Evolutionary conservation across 1,284 basidiomycete genomes (phyloP).

Genomic region (Polyporus tsugae): DNA sequence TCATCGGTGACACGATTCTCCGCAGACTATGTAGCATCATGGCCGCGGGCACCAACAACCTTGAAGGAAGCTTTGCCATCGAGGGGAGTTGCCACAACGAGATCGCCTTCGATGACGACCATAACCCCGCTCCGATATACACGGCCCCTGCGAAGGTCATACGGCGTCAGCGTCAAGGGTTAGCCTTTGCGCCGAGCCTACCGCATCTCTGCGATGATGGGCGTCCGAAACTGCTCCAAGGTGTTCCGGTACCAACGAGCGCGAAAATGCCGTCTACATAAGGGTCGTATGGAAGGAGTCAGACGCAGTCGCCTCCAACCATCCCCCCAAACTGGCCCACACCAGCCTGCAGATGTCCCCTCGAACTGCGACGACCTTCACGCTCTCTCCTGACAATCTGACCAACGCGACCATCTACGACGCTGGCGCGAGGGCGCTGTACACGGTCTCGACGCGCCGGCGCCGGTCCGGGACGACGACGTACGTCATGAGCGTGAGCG

Average conservation of each 20-base stretch:
- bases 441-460: conserved; percentile 48
- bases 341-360: not conserved
- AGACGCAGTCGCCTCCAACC: not conserved
- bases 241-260: not conserved
- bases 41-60: too few species aligned
- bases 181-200: not conserved
- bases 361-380: conserved; percentile 34
- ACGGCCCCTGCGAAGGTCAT: not conserved
- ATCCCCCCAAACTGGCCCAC: not conserved
- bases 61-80: not conserved
- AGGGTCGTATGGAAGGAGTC: not conserved
- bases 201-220: not conserved
- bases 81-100: not conserved
- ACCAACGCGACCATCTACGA: conserved; percentile 50
- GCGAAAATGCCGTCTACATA: not conserved
- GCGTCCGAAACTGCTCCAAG: not conserved
- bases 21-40: too few species aligned
- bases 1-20: too few species aligned
- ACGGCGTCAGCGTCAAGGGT: not conserved
- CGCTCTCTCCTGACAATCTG: conserved; percentile 50
- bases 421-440: conserved; percentile 41
- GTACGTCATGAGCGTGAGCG: conserved; percentile 40
- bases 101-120: not conserved
- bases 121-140: not conserved
- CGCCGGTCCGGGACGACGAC: conserved; percentile 41